Conservation (phyloP, 176 grass and related monocot genomes). For the Ensete glaucum region DNA sequence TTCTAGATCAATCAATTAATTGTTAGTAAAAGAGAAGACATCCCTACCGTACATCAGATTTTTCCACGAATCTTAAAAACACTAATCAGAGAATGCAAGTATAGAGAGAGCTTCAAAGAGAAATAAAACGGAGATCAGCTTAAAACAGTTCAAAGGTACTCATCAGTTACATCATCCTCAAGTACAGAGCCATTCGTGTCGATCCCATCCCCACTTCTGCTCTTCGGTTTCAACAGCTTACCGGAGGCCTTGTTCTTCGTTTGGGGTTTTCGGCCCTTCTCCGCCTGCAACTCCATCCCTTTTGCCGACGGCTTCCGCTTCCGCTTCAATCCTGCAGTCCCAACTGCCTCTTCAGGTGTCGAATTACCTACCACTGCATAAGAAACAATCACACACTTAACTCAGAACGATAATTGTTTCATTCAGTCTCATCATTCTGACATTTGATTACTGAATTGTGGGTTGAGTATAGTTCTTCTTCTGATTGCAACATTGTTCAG, state of each 20-base stretch:
- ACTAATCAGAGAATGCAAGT: too few species aligned
- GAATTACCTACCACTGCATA: conserved; percentile 51
- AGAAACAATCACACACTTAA: conserved; percentile 16
- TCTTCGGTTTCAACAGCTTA: conserved; percentile 45
- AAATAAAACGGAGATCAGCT: neutral
- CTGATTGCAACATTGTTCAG: too few species aligned
- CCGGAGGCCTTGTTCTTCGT: conserved; percentile 43
- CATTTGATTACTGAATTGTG: too few species aligned
- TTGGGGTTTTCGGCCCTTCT: conserved; percentile 58
- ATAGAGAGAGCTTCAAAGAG: neutral
- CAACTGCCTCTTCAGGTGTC: conserved; percentile 54
- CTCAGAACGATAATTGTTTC: neutral
- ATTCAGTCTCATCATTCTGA: neutral
- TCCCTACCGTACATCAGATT: too few species aligned
- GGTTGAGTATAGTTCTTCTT: too few species aligned
- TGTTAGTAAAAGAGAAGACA: too few species aligned
- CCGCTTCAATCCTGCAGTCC: conserved; percentile 43
- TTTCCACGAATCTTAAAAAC: too few species aligned
- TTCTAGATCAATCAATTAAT: too few species aligned
- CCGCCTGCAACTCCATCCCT: conserved; percentile 75
- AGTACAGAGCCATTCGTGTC: conserved; percentile 45
- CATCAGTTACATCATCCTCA: conserved; percentile 73
- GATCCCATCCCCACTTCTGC: conserved; percentile 37
- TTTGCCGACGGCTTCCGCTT: conserved; percentile 78
- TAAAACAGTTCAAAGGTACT: conserved; percentile 1